phyloP scores from a whole-genome alignment of 306 rosid genomes.

The Citrullus amarus region DNA sequence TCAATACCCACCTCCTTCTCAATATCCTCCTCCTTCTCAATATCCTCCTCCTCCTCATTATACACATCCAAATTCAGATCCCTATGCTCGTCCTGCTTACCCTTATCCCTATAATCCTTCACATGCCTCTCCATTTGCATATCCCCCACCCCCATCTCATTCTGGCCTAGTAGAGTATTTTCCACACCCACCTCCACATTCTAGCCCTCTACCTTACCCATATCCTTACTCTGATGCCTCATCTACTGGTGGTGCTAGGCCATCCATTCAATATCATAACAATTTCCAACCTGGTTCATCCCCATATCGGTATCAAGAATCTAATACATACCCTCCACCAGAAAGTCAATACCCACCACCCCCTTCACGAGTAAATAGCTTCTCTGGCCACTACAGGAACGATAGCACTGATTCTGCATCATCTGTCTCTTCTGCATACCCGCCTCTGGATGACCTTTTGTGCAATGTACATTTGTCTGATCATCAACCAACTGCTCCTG shows the following conservation, averaged over 20 bases:
- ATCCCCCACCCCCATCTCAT: constrained; percentile 28
- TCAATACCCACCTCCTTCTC: constrained; percentile 19
- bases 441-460: constrained; percentile 47
- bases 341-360: constrained; percentile 11
- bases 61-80: constrained; percentile 10
- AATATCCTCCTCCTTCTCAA: constrained; percentile 15
- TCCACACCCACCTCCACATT: constrained; percentile 13
- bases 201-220: constrained; percentile 23
- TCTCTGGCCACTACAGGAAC: constrained; percentile 24
- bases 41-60: constrained; percentile 1
- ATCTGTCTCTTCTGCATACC: constrained; percentile 36
- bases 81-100: constrained; percentile 15
- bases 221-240: constrained; percentile 27
- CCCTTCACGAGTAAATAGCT: constrained; percentile 37
- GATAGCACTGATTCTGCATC: constrained; percentile 18
- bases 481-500: constrained; percentile 31
- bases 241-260: constrained; percentile 20
- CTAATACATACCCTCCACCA: constrained; percentile 19
- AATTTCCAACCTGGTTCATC: constrained; percentile 52
- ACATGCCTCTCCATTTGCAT: constrained; percentile 16
- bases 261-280: constrained; percentile 31
- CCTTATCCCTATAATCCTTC: constrained; percentile 14
- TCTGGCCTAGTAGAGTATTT: constrained; percentile 5
- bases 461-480: constrained; percentile 39
- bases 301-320: constrained; percentile 33